phyloP scores from a whole-genome alignment of 306 rosid species.

The Begonia loranthoides region DNA sequence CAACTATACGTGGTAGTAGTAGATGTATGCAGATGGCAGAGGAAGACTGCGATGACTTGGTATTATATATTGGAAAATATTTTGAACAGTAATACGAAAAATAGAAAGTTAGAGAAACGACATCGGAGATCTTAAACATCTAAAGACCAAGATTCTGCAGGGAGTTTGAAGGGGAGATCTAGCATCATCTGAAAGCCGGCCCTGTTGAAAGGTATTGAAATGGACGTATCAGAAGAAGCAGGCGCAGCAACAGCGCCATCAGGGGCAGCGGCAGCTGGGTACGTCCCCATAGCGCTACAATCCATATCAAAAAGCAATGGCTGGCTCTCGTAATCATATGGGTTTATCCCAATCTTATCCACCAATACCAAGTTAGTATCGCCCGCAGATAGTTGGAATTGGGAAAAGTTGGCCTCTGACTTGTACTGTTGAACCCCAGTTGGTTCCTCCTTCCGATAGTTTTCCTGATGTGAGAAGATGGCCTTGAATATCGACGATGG shows the following conservation, averaged over 20 bases:
- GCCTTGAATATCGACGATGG: conserved; percentile 24
- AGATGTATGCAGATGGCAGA: too few species aligned
- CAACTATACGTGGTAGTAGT: too few species aligned
- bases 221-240: conserved; percentile 15
- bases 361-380: conserved; percentile 14
- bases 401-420: conserved; percentile 19
- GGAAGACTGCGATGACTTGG: too few species aligned
- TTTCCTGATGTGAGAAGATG: conserved; percentile 27
- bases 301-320: conserved; percentile 21
- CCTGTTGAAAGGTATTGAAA: conserved; percentile 24
- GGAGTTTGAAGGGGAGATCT: conserved; percentile 19
- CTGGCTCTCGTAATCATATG: conserved; percentile 1
- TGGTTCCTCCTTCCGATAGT: conserved; percentile 11
- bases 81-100: too few species aligned
- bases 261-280: background rate
- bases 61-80: too few species aligned
- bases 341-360: conserved; percentile 16
- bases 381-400: conserved; percentile 11
- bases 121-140: conserved; percentile 6
- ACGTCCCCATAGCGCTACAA: conserved; percentile 16
- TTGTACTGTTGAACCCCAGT: conserved; percentile 23
- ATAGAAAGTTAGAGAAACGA: too few species aligned
- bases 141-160: conserved; percentile 26
- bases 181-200: conserved; percentile 13
- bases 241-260: conserved; percentile 8